Base-by-base conservation (phyloP, 2,329 filamentous ascomycete genomes). In the Aspergillus ustus region DNA sequence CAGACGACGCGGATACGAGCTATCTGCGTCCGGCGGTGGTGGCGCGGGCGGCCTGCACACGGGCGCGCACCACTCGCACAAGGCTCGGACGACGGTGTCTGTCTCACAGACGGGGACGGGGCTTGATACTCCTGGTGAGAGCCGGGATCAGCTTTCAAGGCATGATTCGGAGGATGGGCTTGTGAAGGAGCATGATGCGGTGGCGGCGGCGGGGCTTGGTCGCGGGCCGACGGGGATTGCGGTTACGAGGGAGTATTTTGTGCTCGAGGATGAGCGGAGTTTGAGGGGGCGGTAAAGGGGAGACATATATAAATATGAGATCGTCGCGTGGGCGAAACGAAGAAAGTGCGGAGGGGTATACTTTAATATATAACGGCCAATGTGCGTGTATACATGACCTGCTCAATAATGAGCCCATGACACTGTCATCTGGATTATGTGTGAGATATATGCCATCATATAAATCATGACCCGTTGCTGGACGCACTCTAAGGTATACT, bases 81-180 rank as follows among this genome's bases (percentile, higher is more conserved):
- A 62, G 51, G 44, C 61, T 13, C 53, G 54, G 6, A 63, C 62
- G 6, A 58, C 65, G 4, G 63, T 64, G 6, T 68, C 65, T 2
- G 46, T 46, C 9, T 66, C 66, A 25, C 57, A 59, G 1, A 29
- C 34, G 3, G 62, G 48, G 15, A 59, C 45, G 11, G 49, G 54
- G 7, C 40, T n/a, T 5, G 63, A 57, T n/a, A 9, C 20, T 7
- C 19, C 7, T 0, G 11, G 22, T 2, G 52, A 40, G 34, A 40
- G 34, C 34, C 34, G 40, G 11, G 40, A 43, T 31, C 61, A 63
- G 3, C 25, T 67, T 17, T 68, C 63, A 15, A 57, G 62, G 1
- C 52, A 69, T 53, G 67, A 69, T 52, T 66, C 64, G 4, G 62
- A 67, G 25, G 67, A 69, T 19, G 66, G 60, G 37, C 51, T 69